Evolutionary conservation across 208 protist genomes (phyloP).

Genomic region (Trypanosoma scelopori): DNA sequence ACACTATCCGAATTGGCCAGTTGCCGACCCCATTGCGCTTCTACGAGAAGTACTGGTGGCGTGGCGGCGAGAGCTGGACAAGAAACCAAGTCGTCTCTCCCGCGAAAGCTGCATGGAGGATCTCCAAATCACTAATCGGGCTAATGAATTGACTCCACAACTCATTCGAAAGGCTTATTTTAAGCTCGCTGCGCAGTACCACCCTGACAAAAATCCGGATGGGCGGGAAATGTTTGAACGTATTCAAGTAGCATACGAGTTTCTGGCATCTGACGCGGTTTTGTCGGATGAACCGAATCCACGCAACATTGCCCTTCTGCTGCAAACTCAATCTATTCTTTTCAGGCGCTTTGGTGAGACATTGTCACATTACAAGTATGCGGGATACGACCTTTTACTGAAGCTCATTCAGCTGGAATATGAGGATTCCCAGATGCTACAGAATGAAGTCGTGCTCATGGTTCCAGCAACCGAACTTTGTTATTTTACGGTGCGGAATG

Average conservation of each 20-base stretch:
- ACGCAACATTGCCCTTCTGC: slow-evolving; percentile 64
- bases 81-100: slow-evolving; percentile 77
- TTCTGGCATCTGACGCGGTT: slow-evolving; percentile 49
- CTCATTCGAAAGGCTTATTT: slow-evolving; percentile 94
- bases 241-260: slow-evolving; percentile 91
- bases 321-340: slow-evolving; percentile 93
- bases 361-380: slow-evolving; percentile 93
- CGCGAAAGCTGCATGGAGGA: slow-evolving; percentile 60
- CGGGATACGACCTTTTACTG: slow-evolving; percentile 91
- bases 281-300: slow-evolving; percentile 48
- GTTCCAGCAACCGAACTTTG: slow-evolving; percentile 86
- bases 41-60: slow-evolving; percentile 83
- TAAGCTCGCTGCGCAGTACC: slow-evolving; percentile 88
- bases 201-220: slow-evolving; percentile 97
- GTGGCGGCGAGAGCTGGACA: slow-evolving; percentile 88
- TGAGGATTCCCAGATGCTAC: slow-evolving; percentile 57
- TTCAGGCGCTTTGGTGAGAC: slow-evolving; percentile 79
- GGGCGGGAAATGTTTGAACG: slow-evolving; percentile 92
- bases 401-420: slow-evolving; percentile 75
- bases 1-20: slow-evolving; percentile 92
- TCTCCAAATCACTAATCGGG: slow-evolving; percentile 59
- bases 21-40: slow-evolving; percentile 82
- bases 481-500: slow-evolving; percentile 88
- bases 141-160: slow-evolving; percentile 37
- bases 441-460: slow-evolving; percentile 72